Evolutionary conservation across 345 rosid species (phyloP).

Genomic region (Populus euphratica): DNA sequence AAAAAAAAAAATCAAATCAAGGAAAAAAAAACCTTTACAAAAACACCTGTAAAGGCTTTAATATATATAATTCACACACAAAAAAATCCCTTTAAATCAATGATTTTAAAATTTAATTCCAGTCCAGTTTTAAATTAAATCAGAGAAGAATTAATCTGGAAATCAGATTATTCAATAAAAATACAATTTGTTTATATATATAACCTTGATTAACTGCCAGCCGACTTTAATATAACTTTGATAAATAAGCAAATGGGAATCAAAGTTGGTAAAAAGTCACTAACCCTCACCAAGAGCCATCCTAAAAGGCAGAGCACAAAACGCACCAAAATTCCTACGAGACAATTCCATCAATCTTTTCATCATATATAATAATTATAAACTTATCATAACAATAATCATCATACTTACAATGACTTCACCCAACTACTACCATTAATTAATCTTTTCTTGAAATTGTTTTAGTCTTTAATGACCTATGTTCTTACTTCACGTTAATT

Average conservation of each 20-base stretch:
- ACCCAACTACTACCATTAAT: conserved; percentile 7
- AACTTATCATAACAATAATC: neutral
- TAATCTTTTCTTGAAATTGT: neutral
- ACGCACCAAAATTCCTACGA: neutral
- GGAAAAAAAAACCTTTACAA: too few species aligned
- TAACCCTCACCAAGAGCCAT: neutral
- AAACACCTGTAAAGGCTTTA: too few species aligned
- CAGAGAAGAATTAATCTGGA: too few species aligned
- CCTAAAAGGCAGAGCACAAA: neutral
- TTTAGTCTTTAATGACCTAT: neutral
- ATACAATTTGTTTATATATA: too few species aligned
- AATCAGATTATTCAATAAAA: too few species aligned
- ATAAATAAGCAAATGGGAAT: neutral
- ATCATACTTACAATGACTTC: conserved; percentile 5
- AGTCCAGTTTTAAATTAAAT: too few species aligned
- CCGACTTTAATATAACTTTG: too few species aligned
- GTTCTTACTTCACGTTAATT: neutral
- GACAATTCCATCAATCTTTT: conserved; percentile 1
- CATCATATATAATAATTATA: neutral
- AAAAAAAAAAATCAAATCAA: too few species aligned
- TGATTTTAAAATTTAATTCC: too few species aligned
- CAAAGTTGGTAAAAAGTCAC: conserved; percentile 14
- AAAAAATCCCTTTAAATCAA: too few species aligned
- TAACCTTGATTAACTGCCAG: too few species aligned
- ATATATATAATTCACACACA: too few species aligned